Conservation (phyloP, 1,284 basidiomycete genomes). For the Pterula multifida region DNA sequence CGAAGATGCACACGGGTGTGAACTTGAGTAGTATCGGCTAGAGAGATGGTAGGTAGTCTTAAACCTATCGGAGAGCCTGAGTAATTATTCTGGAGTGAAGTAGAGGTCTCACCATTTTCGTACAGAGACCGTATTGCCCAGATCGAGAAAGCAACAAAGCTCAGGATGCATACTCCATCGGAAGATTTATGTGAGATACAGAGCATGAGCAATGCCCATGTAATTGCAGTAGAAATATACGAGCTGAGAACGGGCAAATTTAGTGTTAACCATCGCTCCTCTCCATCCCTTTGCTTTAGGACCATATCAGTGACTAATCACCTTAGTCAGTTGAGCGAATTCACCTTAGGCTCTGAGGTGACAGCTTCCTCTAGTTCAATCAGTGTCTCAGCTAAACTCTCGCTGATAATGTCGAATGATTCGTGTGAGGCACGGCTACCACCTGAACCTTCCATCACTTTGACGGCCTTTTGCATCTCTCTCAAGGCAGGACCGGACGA, state of each 20-base stretch:
- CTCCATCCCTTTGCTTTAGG: neutral
- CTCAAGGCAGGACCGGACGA: neutral
- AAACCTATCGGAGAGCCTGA: neutral
- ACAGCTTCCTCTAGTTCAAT: neutral
- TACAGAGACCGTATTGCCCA: neutral
- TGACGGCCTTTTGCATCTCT: neutral
- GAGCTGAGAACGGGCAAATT: constrained; percentile 1
- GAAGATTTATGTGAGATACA: neutral
- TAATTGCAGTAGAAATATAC: neutral
- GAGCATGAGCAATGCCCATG: neutral
- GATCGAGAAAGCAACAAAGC: neutral
- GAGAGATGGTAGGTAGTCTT: neutral
- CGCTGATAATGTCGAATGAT: neutral
- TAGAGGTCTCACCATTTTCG: neutral
- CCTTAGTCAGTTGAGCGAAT: neutral
- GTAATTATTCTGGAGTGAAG: neutral
- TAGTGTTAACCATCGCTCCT: neutral
- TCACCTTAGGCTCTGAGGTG: constrained; percentile 1
- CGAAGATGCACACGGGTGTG: constrained; percentile 1
- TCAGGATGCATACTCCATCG: neutral
- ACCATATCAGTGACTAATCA: neutral
- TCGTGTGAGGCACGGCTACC: constrained; percentile 1
- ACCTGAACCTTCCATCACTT: neutral
- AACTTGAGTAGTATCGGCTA: neutral
- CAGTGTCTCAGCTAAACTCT: neutral